A percentile compares a stretch with the other conserved stretches of the same genome.
phyloP scores from a whole-genome alignment of 2,329 filamentous ascomycete genomes.

The Alternaria triticina region DNA sequence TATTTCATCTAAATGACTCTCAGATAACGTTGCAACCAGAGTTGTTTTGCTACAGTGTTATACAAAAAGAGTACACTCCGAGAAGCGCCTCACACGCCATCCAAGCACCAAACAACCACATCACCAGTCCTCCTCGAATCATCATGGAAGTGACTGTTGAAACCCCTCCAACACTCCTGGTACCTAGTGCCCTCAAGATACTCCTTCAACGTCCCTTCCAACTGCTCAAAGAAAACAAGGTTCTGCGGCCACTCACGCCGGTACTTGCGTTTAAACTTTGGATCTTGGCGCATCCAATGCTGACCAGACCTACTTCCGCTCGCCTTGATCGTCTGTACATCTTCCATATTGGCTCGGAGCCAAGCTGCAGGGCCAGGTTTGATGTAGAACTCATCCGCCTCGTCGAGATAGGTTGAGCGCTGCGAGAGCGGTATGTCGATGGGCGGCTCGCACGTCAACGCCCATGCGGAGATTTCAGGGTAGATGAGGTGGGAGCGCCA shows the following conservation, averaged over 20 bases:
- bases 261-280: conserved; percentile 24
- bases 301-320: conserved; percentile 27
- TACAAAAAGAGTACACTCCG: not conserved
- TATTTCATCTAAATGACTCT: not conserved
- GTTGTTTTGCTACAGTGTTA: not conserved
- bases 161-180: conserved; percentile 64
- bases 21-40: not conserved
- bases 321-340: conserved; percentile 27
- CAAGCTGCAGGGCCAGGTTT: conserved; percentile 56
- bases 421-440: conserved; percentile 68
- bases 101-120: conserved; percentile 64
- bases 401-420: conserved; percentile 77
- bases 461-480: conserved; percentile 77
- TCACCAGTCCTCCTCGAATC: conserved; percentile 67
- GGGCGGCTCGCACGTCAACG: conserved; percentile 89
- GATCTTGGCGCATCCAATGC: conserved; percentile 33
- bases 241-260: conserved; percentile 52
- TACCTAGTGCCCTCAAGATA: conserved; percentile 58
- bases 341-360: conserved; percentile 53
- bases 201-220: conserved; percentile 58
- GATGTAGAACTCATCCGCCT: conserved; percentile 89
- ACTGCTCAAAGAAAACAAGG: conserved; percentile 63
- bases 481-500: conserved; percentile 90
- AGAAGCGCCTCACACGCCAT: conserved; percentile 9
- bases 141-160: conserved; percentile 68